These are phyloP conservation scores for Sistotremastrum niveocremeum DNA, from an alignment of 768 basidiomycete species.

Conservation along the genomic window DNA sequence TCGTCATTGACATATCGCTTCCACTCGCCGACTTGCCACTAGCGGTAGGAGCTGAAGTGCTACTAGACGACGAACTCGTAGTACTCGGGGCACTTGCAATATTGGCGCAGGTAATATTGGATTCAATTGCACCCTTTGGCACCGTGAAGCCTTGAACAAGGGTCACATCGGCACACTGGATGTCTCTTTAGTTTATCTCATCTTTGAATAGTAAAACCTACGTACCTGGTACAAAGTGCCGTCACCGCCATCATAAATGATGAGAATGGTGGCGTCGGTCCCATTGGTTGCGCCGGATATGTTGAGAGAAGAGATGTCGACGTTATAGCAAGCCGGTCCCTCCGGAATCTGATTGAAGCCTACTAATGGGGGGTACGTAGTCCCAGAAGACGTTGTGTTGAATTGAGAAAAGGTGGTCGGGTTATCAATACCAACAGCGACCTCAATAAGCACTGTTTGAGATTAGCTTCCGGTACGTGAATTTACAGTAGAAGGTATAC, in stretches of 20 bases:
- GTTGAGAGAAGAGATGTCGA: conserved; percentile 40
- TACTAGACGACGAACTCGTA: too few species aligned
- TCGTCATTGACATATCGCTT: too few species aligned
- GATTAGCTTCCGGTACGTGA: not conserved
- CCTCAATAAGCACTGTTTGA: conserved; percentile 33
- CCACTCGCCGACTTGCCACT: too few species aligned
- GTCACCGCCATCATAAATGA: conserved; percentile 60
- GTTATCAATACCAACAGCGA: conserved; percentile 37
- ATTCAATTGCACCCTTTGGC: conserved; percentile 13
- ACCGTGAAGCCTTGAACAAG: conserved; percentile 40
- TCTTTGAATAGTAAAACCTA: not conserved
- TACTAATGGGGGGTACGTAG: conserved; percentile 23
- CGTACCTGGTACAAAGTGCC: conserved; percentile 54
- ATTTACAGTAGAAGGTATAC: conserved; percentile 23
- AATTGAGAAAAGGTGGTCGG: conserved; percentile 58
- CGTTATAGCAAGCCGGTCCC: conserved; percentile 53
- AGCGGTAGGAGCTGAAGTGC: too few species aligned
- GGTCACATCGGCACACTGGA: conserved; percentile 69
- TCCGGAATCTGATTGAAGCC: conserved; percentile 37
- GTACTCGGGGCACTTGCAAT: conserved; percentile 19
- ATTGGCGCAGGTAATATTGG: conserved; percentile 26
- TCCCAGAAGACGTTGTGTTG: conserved; percentile 23
- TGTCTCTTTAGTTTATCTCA: not conserved
- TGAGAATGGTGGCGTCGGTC: conserved; percentile 60
- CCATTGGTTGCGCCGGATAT: conserved; percentile 44